phyloP scores from a whole-genome alignment of 2,329 filamentous ascomycete genomes.

The Fusarium subglutinans region DNA sequence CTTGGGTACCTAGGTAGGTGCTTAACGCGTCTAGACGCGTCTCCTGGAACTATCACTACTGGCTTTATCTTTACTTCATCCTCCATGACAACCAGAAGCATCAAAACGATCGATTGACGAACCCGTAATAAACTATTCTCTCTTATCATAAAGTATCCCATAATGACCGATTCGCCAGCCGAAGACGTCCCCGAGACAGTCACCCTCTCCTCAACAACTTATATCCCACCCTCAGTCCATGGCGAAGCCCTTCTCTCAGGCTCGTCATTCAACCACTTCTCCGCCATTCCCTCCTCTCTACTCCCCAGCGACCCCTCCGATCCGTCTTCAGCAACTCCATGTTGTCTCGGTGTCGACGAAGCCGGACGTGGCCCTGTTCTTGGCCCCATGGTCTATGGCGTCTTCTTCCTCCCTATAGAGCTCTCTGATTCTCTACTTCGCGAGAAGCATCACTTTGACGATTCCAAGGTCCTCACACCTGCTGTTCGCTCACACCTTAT shows the following conservation, averaged over 20 bases:
- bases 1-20: background rate
- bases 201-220: conserved; percentile 46
- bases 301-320: conserved; percentile 53
- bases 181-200: conserved; percentile 43
- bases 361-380: conserved; percentile 94
- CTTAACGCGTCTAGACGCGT: conserved; percentile 38
- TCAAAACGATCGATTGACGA: background rate
- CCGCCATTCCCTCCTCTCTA: conserved; percentile 71
- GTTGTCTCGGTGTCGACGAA: conserved; percentile 90
- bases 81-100: background rate
- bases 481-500: conserved; percentile 78
- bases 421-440: conserved; percentile 79
- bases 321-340: conserved; percentile 53
- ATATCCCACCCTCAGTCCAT: conserved; percentile 77
- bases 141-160: background rate
- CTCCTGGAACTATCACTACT: conserved; percentile 2
- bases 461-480: conserved; percentile 90
- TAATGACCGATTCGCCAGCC: conserved; percentile 54
- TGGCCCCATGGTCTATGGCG: conserved; percentile 78
- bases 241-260: conserved; percentile 66
- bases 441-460: conserved; percentile 85
- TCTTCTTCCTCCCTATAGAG: conserved; percentile 79
- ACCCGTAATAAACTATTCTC: background rate
- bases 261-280: conserved; percentile 77
- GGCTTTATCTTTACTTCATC: background rate